Evolutionary conservation across 345 rosid species (phyloP).

Genomic region (Populus davidiana): DNA sequence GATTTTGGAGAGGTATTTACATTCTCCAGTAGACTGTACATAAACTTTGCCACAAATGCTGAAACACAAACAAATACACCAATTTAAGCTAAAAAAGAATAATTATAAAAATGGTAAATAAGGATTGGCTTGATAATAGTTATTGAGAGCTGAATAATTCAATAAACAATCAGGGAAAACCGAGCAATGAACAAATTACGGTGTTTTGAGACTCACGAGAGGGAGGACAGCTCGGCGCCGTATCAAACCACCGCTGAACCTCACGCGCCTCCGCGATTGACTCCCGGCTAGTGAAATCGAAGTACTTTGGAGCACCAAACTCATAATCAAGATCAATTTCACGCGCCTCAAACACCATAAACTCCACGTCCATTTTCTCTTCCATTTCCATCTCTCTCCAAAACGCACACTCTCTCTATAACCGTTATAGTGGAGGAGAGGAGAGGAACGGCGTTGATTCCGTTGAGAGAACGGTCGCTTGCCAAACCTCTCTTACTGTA

Average conservation of each 20-base stretch:
- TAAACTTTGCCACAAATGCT: conserved; percentile 59
- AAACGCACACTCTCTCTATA: neutral
- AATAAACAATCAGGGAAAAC: neutral
- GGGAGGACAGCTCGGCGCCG: conserved; percentile 68
- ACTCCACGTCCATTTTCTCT: conserved; percentile 41
- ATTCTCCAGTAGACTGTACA: conserved; percentile 28
- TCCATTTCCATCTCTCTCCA: conserved; percentile 18
- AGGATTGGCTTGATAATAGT: neutral
- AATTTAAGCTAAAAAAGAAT: neutral
- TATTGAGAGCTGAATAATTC: neutral
- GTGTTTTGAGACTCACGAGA: conserved; percentile 65
- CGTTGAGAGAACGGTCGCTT: neutral
- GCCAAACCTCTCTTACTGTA: neutral
- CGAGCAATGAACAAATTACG: neutral
- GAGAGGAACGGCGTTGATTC: neutral
- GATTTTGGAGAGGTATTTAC: conserved; percentile 39
- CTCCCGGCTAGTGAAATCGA: conserved; percentile 74
- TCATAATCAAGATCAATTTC: conserved; percentile 84
- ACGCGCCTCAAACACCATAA: conserved; percentile 65
- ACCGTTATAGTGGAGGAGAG: neutral
- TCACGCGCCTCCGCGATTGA: conserved; percentile 48
- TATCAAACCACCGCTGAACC: conserved; percentile 76
- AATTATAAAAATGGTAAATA: neutral
- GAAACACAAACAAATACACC: neutral
- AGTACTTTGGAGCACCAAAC: conserved; percentile 80